Evolutionary conservation across 352 stramenopile species (phyloP).

Genomic region (Globisporangium lucens): DNA sequence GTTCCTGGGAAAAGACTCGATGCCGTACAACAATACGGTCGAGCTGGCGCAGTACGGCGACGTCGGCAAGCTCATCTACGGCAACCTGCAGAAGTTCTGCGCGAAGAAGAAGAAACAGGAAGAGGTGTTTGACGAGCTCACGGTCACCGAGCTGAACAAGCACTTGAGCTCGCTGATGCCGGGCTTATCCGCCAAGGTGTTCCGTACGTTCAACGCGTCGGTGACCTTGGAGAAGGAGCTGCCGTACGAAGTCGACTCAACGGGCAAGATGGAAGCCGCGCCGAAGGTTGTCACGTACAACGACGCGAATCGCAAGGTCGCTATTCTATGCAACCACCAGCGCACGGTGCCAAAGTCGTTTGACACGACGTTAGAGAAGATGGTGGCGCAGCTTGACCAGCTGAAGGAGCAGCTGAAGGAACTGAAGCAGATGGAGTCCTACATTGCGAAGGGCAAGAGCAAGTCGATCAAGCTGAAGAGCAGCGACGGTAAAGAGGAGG

Average conservation of each 20-base stretch:
- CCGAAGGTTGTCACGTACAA: slow-evolving; percentile 99
- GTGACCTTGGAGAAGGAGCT: slow-evolving; percentile 99
- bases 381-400: slow-evolving; percentile 90
- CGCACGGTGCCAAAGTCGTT: slow-evolving; percentile 97
- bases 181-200: slow-evolving; percentile 99
- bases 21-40: slow-evolving; percentile 99
- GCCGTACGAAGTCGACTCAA: slow-evolving; percentile 46
- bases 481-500: slow-evolving; percentile 78
- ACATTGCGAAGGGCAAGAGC: slow-evolving; percentile 86
- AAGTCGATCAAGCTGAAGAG: slow-evolving; percentile 91
- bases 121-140: slow-evolving; percentile 98
- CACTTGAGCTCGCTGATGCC: slow-evolving; percentile 99
- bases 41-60: slow-evolving; percentile 90
- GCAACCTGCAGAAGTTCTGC: slow-evolving; percentile 97
- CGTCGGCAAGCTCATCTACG: slow-evolving; percentile 90
- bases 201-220: slow-evolving; percentile 99
- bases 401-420: slow-evolving; percentile 95
- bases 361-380: slow-evolving; percentile 93
- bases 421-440: slow-evolving; percentile 91
- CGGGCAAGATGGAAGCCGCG: slow-evolving; percentile 61
- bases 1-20: slow-evolving; percentile 99
- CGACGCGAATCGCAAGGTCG: slow-evolving; percentile 99
- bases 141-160: slow-evolving; percentile 96
- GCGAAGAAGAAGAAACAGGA: slow-evolving; percentile 94
- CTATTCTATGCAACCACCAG: slow-evolving; percentile 99